phyloP scores from a whole-genome alignment of 148 eudicot species.

The Arctostaphylos glauca region DNA sequence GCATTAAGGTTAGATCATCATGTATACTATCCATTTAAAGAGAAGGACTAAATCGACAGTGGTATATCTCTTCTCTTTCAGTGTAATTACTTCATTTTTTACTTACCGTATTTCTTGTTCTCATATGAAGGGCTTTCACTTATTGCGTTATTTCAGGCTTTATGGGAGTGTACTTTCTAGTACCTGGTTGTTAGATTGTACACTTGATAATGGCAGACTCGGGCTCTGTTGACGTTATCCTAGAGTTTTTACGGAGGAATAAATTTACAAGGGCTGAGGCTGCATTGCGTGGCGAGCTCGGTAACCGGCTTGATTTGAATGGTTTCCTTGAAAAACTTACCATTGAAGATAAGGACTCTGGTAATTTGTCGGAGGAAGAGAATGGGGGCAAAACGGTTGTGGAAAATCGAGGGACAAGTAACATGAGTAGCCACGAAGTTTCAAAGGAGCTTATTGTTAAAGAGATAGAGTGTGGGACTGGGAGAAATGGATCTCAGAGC shows the following conservation, averaged over 20 bases:
- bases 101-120: background rate
- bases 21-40: background rate
- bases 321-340: slow-evolving; percentile 51
- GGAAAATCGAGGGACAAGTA: slow-evolving; percentile 37
- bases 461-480: slow-evolving; percentile 73
- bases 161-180: slow-evolving; percentile 21
- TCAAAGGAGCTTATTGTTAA: slow-evolving; percentile 83
- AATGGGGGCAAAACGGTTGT: slow-evolving; percentile 29
- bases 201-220: slow-evolving; percentile 54
- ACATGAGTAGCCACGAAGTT: slow-evolving; percentile 34
- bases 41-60: background rate
- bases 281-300: slow-evolving; percentile 73
- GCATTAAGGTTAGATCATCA: background rate
- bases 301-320: slow-evolving; percentile 59
- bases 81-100: background rate
- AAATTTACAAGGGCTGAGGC: slow-evolving; percentile 88
- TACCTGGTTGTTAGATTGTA: slow-evolving; percentile 20
- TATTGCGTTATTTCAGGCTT: slow-evolving; percentile 28
- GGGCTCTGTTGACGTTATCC: slow-evolving; percentile 52
- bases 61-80: background rate
- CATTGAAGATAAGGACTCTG: slow-evolving; percentile 40
- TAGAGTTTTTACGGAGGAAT: slow-evolving; percentile 70
- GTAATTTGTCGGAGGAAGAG: slow-evolving; percentile 35
- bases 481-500: slow-evolving; percentile 48
- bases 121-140: background rate